These are phyloP conservation scores for Afroboletus lepidellus DNA, from an alignment of 1,284 basidiomycete genomes.

Conservation along the genomic window DNA sequence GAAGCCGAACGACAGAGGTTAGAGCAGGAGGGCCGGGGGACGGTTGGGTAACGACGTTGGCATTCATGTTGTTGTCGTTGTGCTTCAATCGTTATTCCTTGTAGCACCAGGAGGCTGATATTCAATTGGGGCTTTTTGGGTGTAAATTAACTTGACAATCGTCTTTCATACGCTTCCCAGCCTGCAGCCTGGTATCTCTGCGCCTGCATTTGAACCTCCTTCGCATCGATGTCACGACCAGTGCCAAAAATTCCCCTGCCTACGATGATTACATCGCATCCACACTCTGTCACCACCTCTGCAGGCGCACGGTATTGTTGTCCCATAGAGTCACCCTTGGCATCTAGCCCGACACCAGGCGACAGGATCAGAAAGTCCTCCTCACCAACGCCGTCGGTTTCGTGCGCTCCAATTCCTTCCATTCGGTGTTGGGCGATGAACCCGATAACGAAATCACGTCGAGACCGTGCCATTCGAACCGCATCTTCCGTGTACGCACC, in stretches of 20 bases:
- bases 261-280: conserved; percentile 98
- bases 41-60: conserved; percentile 24
- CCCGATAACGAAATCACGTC: conserved; percentile 88
- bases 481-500: conserved; percentile 86
- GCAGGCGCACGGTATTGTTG: conserved; percentile 95
- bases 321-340: conserved; percentile 85
- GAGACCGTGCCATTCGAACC: conserved; percentile 80
- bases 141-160: conserved; percentile 20
- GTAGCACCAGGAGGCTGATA: neutral
- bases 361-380: conserved; percentile 91
- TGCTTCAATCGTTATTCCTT: no score
- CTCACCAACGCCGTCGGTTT: conserved; percentile 34
- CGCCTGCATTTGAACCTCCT: conserved; percentile 67
- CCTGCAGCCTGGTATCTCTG: conserved; percentile 84
- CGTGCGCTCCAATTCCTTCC: conserved; percentile 56
- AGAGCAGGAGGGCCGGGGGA: conserved; percentile 36
- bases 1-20: conserved; percentile 38
- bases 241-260: conserved; percentile 93
- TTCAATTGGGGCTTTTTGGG: neutral
- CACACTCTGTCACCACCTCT: conserved; percentile 79
- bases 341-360: conserved; percentile 89
- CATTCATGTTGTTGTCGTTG: neutral
- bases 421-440: conserved; percentile 92
- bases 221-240: conserved; percentile 56
- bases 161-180: conserved; percentile 80